A percentile compares a stretch with the other conserved stretches of the same genome.
Conservation (phyloP, 2,329 filamentous ascomycete species). For the Curvularia hawaiiensis region DNA sequence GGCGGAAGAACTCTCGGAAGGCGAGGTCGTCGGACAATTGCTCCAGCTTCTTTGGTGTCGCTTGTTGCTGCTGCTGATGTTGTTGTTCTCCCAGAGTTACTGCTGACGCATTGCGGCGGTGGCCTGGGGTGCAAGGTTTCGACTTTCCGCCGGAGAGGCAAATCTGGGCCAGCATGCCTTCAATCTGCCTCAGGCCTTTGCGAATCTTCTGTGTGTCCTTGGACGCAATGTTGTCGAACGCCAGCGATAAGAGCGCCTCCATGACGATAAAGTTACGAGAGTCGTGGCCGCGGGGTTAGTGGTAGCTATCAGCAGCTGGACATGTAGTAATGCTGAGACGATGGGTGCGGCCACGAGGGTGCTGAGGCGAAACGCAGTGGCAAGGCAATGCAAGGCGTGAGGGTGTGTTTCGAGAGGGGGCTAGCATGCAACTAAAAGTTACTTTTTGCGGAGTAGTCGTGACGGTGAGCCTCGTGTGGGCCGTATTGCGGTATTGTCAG, state of each 20-base stretch:
- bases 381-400: conserved; percentile 9
- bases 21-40: conserved; percentile 82
- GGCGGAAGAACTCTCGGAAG: conserved; percentile 93
- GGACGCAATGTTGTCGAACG: conserved; percentile 95
- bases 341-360: conserved; percentile 11
- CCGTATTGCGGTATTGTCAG: conserved; percentile 24
- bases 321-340: conserved; percentile 12
- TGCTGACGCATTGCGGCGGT: conserved; percentile 47
- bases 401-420: conserved; percentile 18
- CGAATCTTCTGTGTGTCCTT: conserved; percentile 88
- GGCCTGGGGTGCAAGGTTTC: conserved; percentile 38
- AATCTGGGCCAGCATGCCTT: conserved; percentile 91
- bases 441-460: conserved; percentile 34
- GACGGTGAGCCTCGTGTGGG: conserved; percentile 35
- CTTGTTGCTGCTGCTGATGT: conserved; percentile 17
- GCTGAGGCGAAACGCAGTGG: conserved; percentile 21
- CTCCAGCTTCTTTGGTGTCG: conserved; percentile 58
- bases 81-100: conserved; percentile 41
- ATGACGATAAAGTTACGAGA: conserved; percentile 56
- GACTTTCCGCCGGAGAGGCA: conserved; percentile 67
- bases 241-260: conserved; percentile 89
- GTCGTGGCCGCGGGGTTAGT: conserved; percentile 11
- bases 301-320: conserved; percentile 9
- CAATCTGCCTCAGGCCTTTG: conserved; percentile 92
- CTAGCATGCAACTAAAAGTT: conserved; percentile 37